Conservation (phyloP, 495 filamentous ascomycete genomes). For the Lepidopterella palustris region DNA sequence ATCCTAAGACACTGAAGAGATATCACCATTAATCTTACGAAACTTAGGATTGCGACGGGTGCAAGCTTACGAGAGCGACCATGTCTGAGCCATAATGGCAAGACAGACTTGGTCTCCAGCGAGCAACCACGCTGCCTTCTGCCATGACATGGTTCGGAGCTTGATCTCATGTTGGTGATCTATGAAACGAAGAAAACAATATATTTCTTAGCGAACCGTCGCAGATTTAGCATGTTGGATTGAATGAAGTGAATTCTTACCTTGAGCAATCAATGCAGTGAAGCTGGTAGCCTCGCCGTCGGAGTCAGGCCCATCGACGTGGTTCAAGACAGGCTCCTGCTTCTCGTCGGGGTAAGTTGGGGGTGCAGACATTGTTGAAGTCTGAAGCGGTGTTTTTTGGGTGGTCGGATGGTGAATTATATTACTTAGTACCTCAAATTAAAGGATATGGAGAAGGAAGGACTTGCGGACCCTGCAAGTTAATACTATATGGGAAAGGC, state of each 20-base stretch:
- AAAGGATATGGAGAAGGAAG: not conserved
- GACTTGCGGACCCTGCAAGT: not conserved
- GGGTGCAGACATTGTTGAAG: not conserved
- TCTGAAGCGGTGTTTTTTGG: not conserved
- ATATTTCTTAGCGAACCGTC: not conserved
- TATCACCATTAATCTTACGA: not conserved
- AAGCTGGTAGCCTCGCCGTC: not conserved
- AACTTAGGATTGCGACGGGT: not conserved
- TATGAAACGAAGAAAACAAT: constrained; percentile 11
- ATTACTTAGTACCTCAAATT: not conserved
- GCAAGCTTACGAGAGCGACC: constrained; percentile 41
- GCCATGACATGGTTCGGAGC: constrained; percentile 46
- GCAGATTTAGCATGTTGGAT: not conserved
- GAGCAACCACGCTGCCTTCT: constrained; percentile 42
- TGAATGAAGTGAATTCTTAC: not conserved
- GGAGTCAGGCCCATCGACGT: not conserved
- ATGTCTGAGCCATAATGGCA: constrained; percentile 47
- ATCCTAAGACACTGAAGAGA: constrained; percentile 39
- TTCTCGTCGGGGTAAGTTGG: not conserved
- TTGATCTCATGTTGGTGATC: constrained; percentile 45
- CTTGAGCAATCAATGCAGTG: constrained; percentile 2
- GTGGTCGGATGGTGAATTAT: not conserved
- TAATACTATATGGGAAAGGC: not conserved
- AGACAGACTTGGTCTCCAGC: constrained; percentile 45
- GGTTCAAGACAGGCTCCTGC: not conserved